Evolutionary conservation across 495 filamentous ascomycete genomes (phyloP).

Genomic region (Penicillium pancosmium): DNA sequence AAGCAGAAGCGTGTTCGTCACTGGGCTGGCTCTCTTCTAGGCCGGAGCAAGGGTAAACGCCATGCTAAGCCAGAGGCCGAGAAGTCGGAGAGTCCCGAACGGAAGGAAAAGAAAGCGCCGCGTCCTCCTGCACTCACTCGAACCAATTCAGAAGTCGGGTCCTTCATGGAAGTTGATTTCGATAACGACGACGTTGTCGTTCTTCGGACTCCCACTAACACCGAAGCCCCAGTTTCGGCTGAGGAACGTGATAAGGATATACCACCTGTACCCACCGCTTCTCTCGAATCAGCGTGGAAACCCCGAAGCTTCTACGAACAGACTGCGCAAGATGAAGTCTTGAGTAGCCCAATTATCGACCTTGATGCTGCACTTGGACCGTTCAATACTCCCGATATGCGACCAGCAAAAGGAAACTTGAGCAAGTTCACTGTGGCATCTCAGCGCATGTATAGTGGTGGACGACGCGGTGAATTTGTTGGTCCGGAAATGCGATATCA

Average conservation of each 20-base stretch:
- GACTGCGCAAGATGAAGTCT: constrained; percentile 50
- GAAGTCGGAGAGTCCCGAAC: constrained; percentile 22
- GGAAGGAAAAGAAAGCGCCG: constrained; percentile 11
- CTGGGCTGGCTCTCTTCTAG: constrained; percentile 78
- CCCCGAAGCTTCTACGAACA: constrained; percentile 51
- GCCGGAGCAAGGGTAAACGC: constrained; percentile 60
- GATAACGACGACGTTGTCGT: constrained; percentile 58
- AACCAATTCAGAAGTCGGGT: constrained; percentile 46
- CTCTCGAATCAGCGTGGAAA: constrained; percentile 49
- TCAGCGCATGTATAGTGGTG: constrained; percentile 88
- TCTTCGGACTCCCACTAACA: constrained; percentile 46
- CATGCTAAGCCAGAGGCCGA: constrained; percentile 39
- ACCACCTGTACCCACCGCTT: constrained; percentile 26
- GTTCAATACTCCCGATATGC: constrained; percentile 76
- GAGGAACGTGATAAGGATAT: constrained; percentile 27
- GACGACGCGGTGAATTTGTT: constrained; percentile 67
- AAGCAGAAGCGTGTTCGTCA: constrained; percentile 78
- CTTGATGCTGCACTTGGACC: constrained; percentile 94
- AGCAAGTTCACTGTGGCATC: constrained; percentile 63
- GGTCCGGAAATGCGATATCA: constrained; percentile 89
- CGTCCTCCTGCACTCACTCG: constrained; percentile 45
- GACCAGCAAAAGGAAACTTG: constrained; percentile 46
- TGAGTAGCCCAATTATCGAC: constrained; percentile 80
- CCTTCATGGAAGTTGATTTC: constrained; percentile 52
- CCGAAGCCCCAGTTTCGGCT: constrained; percentile 31